Percentiles rank a stretch among this genome's conserved stretches.
phyloP scores from a whole-genome alignment of 2,329 filamentous ascomycete species.

The Neocucurbitaria cava region DNA sequence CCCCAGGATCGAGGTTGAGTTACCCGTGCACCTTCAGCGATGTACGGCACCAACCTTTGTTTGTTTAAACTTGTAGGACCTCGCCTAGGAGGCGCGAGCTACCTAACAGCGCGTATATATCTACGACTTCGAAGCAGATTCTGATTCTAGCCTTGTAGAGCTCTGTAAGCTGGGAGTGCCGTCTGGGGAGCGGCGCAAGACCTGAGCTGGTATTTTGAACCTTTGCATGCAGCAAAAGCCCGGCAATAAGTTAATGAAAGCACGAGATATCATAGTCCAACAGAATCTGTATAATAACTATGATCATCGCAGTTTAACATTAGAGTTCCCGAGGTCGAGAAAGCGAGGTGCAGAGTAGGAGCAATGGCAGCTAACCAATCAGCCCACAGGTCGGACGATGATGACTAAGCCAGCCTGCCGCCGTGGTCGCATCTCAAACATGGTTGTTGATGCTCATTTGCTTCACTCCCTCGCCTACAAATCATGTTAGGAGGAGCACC shows the following conservation, averaged over 20 bases:
- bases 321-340: background rate
- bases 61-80: background rate
- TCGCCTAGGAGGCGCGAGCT: background rate
- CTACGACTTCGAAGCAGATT: background rate
- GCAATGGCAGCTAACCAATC: background rate
- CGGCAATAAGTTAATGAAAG: too few relatives aligned
- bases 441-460: background rate
- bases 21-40: conserved; percentile 12
- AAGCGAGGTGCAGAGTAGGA: background rate
- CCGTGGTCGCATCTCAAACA: background rate
- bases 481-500: conserved; percentile 2
- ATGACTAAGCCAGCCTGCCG: background rate
- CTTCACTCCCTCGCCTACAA: background rate
- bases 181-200: too few relatives aligned
- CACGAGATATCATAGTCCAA: background rate
- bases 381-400: background rate
- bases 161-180: background rate
- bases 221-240: too few relatives aligned
- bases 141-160: background rate
- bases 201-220: too few relatives aligned
- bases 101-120: background rate
- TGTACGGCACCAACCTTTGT: conserved; percentile 13
- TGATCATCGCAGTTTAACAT: background rate
- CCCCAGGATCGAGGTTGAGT: conserved; percentile 1
- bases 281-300: background rate